Evolutionary conservation across 1,284 basidiomycete genomes (phyloP).

Genomic region (Schizopora paradoxa): DNA sequence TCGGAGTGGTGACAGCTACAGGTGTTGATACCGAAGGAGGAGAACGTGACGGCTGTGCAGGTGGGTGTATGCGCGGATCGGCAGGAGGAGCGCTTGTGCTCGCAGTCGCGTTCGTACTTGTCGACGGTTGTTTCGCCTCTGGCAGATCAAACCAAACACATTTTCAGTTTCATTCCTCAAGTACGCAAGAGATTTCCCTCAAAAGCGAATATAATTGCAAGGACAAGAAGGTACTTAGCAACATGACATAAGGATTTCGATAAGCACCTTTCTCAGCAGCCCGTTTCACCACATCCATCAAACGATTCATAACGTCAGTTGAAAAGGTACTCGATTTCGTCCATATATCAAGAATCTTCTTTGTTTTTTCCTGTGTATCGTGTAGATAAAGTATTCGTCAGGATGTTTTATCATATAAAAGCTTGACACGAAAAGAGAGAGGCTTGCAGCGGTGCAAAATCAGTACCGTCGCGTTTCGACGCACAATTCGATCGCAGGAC

Average conservation of each 20-base stretch:
- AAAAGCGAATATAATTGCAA: slow-evolving; percentile 56
- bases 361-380: slow-evolving; percentile 79
- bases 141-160: slow-evolving; percentile 51
- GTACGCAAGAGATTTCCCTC: slow-evolving; percentile 35
- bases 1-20: slow-evolving; percentile 18
- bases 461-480: no score
- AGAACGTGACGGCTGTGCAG: slow-evolving; percentile 13
- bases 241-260: slow-evolving; percentile 49
- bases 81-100: slow-evolving; percentile 27
- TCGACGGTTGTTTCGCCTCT: slow-evolving; percentile 49
- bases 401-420: no score
- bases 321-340: slow-evolving; percentile 83
- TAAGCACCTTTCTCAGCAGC: slow-evolving; percentile 72
- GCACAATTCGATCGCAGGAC: no score
- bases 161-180: slow-evolving; percentile 67
- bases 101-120: slow-evolving; percentile 33
- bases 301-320: slow-evolving; percentile 55
- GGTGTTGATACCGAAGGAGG: slow-evolving; percentile 3
- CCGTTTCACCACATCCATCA: slow-evolving; percentile 60
- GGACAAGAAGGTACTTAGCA: slow-evolving; percentile 70
- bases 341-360: slow-evolving; percentile 96
- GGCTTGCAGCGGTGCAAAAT: no score
- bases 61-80: slow-evolving; percentile 27
- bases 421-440: no score
- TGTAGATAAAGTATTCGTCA: no score